Base-by-base conservation (phyloP, 2,329 filamentous ascomycete genomes). In the Ophiostoma tasmaniense region DNA sequence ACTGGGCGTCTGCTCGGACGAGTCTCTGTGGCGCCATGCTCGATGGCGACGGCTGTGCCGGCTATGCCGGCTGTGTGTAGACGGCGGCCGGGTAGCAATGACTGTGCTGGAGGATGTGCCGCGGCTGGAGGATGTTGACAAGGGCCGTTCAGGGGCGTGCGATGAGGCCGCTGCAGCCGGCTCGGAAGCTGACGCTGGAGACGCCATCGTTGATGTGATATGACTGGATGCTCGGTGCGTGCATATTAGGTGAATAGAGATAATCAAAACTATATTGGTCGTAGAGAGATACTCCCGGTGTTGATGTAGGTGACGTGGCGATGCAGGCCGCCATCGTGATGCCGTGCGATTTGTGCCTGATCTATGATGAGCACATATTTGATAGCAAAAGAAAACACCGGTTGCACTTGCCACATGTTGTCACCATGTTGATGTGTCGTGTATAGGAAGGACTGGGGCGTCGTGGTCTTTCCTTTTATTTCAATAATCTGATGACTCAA, bases 1-100 rank as follows among this genome's bases (percentile, higher is more conserved):
- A 42, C 68, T 71, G n/a, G 70, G 72, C 2, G 71, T 72, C n/a
- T 64, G 69, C 30, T 73, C 72, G 5, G 71, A 73, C 0, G 72
- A 73, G 66, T 73, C 71, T 39, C 71, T 72, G 68, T 71, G 68
- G 2, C 70, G 65, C 71, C 71, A 73, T n/a, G 67, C 61, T 14
- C 8, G 10, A 22, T 11, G 61, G 33, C 33, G 5, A 25, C 14
- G 55, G 25, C 22, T 11, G 25, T 45, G 17, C 17, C 25, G 33
- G 3, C 33, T 33, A 8, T 8, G 55, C 2, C 1, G 25, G 13
- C 55, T 25, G 59, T 30, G 55, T 6, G 30, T 10, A 25, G 55
- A 30, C 25, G 55, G 25, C 55, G 55, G 11, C 22, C 25, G 55
- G 55, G 55, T 61, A 17, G 55, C 55, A 5, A 33, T 33, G 25